These are phyloP conservation scores for Carex kokanica DNA, from an alignment of 176 grass and related monocot genomes.

Conservation along the genomic window DNA sequence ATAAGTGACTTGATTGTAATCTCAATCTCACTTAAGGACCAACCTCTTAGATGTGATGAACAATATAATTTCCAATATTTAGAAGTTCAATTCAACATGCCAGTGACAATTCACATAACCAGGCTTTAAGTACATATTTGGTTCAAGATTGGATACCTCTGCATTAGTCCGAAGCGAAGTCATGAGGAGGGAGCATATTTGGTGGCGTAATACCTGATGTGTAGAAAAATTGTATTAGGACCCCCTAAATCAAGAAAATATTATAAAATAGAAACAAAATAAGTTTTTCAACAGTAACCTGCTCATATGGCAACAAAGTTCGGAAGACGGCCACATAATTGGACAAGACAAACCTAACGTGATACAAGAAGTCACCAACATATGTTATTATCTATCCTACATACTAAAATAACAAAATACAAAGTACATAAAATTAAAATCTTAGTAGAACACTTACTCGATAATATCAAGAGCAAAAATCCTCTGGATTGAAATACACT, in stretches of 20 bases:
- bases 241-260: slow-evolving; percentile 25
- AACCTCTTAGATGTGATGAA: neutral
- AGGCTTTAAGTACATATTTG: neutral
- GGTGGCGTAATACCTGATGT: slow-evolving; percentile 77
- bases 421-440: slow-evolving; percentile 9
- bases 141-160: slow-evolving; percentile 50
- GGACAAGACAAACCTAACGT: slow-evolving; percentile 76
- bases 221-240: slow-evolving; percentile 33
- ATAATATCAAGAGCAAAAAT: slow-evolving; percentile 97
- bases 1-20: neutral
- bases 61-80: neutral
- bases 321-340: slow-evolving; percentile 82
- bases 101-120: neutral
- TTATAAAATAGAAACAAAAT: slow-evolving; percentile 13
- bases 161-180: slow-evolving; percentile 92
- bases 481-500: slow-evolving; percentile 70
- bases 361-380: neutral
- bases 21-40: neutral
- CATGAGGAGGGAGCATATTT: slow-evolving; percentile 99
- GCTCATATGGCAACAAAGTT: slow-evolving; percentile 71
- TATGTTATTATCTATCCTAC: neutral
- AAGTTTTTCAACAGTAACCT: slow-evolving; percentile 48
- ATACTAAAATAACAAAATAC: slow-evolving; percentile 14
- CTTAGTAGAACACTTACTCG: slow-evolving; percentile 57
- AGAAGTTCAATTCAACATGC: slow-evolving; percentile 12